phyloP scores from a whole-genome alignment of 1,139 yeast species.

The Candida gigantensis region DNA sequence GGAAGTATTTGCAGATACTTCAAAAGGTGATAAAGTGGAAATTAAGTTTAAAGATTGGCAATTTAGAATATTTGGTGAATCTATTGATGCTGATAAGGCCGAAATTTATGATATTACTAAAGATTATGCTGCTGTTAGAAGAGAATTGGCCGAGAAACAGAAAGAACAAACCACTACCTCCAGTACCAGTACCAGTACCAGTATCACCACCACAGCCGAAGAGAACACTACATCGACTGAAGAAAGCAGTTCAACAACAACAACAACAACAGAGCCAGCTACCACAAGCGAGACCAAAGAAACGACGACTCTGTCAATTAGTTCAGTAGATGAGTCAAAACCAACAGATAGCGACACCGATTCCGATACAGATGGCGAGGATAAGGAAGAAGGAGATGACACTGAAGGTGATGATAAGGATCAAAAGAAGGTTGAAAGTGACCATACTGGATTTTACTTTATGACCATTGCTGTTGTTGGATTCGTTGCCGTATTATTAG shows the following conservation, averaged over 20 bases:
- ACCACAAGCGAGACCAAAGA: too few species aligned
- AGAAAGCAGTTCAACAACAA: conserved; percentile 2
- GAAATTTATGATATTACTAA: conserved; percentile 41
- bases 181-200: too few species aligned
- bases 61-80: conserved; percentile 79
- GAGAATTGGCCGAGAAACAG: conserved; percentile 25
- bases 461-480: conserved; percentile 62
- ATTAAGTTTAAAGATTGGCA: conserved; percentile 72
- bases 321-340: conserved; percentile 1
- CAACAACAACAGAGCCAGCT: conserved; percentile 5
- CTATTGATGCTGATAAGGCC: conserved; percentile 63
- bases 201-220: too few species aligned
- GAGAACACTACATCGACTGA: conserved; percentile 1
- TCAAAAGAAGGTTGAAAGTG: conserved; percentile 26
- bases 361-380: conserved; percentile 14
- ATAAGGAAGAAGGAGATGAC: conserved; percentile 16
- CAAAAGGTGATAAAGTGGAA: conserved; percentile 21
- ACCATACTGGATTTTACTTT: conserved; percentile 59
- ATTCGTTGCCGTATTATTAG: conserved; percentile 50
- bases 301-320: too few species aligned
- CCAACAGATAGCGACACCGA: conserved; percentile 10
- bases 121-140: conserved; percentile 44
- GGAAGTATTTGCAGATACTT: conserved; percentile 46
- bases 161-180: conserved; percentile 6
- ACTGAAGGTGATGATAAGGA: conserved; percentile 30